These are phyloP conservation scores for Licmophora abbreviata DNA, from an alignment of 108 stramenopile species.

Conservation along the genomic window DNA sequence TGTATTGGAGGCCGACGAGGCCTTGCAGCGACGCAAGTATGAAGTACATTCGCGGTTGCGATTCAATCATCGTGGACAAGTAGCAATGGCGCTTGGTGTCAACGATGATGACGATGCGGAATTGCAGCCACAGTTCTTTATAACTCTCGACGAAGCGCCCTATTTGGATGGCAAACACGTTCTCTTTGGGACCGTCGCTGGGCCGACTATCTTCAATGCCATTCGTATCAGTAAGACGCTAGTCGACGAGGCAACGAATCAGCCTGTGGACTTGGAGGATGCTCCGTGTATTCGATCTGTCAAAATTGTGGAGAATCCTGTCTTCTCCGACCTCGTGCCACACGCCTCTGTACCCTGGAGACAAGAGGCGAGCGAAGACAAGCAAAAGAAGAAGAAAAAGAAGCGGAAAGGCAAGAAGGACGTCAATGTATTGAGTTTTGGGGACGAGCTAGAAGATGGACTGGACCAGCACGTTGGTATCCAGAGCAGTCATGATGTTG, in stretches of 20 bases:
- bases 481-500: constrained; percentile 58
- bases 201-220: constrained; percentile 92
- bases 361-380: constrained; percentile 13
- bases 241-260: constrained; percentile 43
- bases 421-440: constrained; percentile 81
- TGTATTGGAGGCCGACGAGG: constrained; percentile 22
- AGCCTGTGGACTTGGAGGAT: constrained; percentile 37
- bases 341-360: constrained; percentile 44
- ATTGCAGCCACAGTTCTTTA: constrained; percentile 91
- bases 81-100: constrained; percentile 84
- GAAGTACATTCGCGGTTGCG: constrained; percentile 84
- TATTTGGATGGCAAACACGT: constrained; percentile 90
- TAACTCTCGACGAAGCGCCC: constrained; percentile 85
- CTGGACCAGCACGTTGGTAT: constrained; percentile 19
- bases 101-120: constrained; percentile 25
- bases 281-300: constrained; percentile 57
- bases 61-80: constrained; percentile 90
- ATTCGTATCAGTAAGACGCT: constrained; percentile 81
- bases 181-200: constrained; percentile 82
- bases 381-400: constrained; percentile 31
- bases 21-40: constrained; percentile 52
- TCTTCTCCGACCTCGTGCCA: constrained; percentile 71
- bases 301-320: constrained; percentile 82
- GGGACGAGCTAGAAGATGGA: constrained; percentile 27
- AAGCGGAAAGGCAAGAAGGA: constrained; percentile 73